Evolutionary conservation across 768 basidiomycete species (phyloP).

Genomic region (Chlorophyllum brunneum): DNA sequence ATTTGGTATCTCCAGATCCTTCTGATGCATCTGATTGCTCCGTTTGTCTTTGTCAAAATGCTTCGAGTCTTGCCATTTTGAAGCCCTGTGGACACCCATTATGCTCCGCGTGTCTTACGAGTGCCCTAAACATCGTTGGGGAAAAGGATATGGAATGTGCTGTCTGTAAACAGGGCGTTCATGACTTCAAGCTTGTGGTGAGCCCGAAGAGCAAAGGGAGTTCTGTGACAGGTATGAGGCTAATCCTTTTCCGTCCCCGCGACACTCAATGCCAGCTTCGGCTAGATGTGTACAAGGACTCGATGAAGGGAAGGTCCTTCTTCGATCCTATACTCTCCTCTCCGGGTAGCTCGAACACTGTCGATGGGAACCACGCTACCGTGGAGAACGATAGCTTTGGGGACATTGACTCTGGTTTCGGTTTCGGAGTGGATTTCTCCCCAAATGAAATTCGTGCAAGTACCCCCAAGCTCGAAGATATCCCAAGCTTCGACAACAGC

Average conservation of each 20-base stretch:
- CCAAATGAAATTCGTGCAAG: constrained; percentile 35
- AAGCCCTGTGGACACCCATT: constrained; percentile 73
- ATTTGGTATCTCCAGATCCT: constrained; percentile 12
- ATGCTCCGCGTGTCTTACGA: constrained; percentile 80
- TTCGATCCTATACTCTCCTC: constrained; percentile 34
- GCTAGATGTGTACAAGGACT: not conserved
- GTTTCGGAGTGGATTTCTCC: constrained; percentile 35
- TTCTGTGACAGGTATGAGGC: not conserved
- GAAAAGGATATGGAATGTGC: constrained; percentile 88
- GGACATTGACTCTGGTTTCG: constrained; percentile 36
- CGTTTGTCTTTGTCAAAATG: constrained; percentile 51
- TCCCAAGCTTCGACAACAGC: constrained; percentile 14
- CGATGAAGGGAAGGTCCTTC: constrained; percentile 20
- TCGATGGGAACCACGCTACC: constrained; percentile 9
- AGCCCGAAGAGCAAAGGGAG: constrained; percentile 5
- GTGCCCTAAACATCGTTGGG: constrained; percentile 84
- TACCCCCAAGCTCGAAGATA: constrained; percentile 37
- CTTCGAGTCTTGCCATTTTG: constrained; percentile 55
- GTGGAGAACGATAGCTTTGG: constrained; percentile 15
- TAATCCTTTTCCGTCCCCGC: not conserved
- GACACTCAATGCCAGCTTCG: constrained; percentile 2
- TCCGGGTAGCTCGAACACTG: constrained; percentile 21
- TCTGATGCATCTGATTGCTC: constrained; percentile 43
- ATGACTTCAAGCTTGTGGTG: constrained; percentile 57
- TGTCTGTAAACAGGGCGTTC: constrained; percentile 68